These are phyloP conservation scores for Suhomyces kunorum DNA, from an alignment of 1,139 yeast species.

Conservation along the genomic window DNA sequence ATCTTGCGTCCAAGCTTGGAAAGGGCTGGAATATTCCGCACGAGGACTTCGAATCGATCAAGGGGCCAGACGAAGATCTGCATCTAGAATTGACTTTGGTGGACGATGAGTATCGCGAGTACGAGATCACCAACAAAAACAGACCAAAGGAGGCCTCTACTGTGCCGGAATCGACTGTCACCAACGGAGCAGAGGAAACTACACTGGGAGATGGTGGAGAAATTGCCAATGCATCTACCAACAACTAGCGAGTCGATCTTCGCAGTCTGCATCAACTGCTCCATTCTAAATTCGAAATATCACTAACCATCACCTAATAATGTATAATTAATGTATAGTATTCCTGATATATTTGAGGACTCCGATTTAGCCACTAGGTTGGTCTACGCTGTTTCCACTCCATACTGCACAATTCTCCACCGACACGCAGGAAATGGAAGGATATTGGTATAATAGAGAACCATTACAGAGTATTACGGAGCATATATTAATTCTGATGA, in stretches of 20 bases:
- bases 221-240: no score
- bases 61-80: constrained; percentile 18
- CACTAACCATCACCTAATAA: neutral
- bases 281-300: neutral
- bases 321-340: constrained; percentile 7
- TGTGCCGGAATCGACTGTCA: neutral
- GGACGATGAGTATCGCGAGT: constrained; percentile 24
- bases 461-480: no score
- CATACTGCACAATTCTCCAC: no score
- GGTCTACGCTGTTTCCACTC: no score
- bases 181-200: neutral
- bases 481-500: no score
- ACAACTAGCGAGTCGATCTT: no score
- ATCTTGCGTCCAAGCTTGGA: constrained; percentile 50
- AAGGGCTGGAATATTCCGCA: constrained; percentile 66
- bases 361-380: neutral
- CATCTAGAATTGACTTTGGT: constrained; percentile 23
- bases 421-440: no score
- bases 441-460: no score
- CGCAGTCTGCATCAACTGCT: no score
- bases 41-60: constrained; percentile 27
- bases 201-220: neutral
- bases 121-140: constrained; percentile 13
- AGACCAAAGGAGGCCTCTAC: neutral
- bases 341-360: neutral